Evolutionary conservation across 225 moss, liverwort and hornwort genomes (phyloP), one percentile per base, ranked within the genome.

Genomic region (Sphagnum tenellum): DNA sequence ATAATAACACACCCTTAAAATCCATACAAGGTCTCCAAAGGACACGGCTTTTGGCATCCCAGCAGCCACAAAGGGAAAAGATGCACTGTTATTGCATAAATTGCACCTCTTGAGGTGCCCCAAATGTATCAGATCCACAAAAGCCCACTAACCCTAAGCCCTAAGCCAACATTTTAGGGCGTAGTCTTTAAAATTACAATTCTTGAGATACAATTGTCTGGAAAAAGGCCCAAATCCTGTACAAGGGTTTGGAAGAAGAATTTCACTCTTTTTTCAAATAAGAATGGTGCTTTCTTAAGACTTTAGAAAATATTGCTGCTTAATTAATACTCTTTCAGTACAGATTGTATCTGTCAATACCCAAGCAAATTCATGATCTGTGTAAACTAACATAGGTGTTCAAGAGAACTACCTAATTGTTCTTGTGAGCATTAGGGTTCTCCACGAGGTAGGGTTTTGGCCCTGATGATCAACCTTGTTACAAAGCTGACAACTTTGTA

Each of bases 401-500:
- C 29, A 29, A 0, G 29, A 29, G 29, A 29, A 29, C 29, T 29
- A 29, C 29, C 29, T 29, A 29, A 29, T 29, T 29, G 29, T 29
- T 1, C 29, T 29, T 29, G 29, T 29, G 29, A 29, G 29, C 29
- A 29, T 29, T 29, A 29, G 29, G 29, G 29, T 29, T 29, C 29
- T 29, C 29, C 29, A 64, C 44, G 66, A 49, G 54, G 44, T 29
- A 29, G 29, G 29, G 29, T 29, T 29, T 29, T 29, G 29, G 29
- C 29, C 29, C 29, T 29, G 29, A 29, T 29, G 29, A 29, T 29
- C 29, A 66, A 69, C 64, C 51, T 73, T 84, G 91, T 79, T 65
- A 94, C 94, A 91, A 63, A 85, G 83, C 70, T 98, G 90, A 66
- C 92, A 98, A n/a, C n/a, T n/a, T n/a, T n/a, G n/a, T n/a, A n/a